Percentiles rank a stretch among this genome's conserved stretches.
Conservation (phyloP, 2,329 filamentous ascomycete species). For the Verticillium nonalfalfae region DNA sequence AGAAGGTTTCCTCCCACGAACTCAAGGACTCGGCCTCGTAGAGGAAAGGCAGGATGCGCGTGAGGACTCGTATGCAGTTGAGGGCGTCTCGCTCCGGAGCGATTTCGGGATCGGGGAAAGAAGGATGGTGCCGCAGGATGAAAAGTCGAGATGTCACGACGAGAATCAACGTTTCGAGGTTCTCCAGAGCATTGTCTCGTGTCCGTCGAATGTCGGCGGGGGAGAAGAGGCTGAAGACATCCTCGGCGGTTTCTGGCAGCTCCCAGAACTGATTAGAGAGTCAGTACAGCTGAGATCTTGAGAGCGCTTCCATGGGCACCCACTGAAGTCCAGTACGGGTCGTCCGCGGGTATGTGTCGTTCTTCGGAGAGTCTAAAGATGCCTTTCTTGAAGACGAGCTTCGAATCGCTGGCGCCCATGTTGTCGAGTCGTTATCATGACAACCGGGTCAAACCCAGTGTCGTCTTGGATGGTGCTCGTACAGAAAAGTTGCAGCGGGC, state of each 20-base stretch:
- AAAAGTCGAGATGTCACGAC: conserved; percentile 79
- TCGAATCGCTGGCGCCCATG: conserved; percentile 98
- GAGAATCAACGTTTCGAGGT: conserved; percentile 82
- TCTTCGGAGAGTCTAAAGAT: conserved; percentile 96
- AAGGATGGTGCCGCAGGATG: conserved; percentile 77
- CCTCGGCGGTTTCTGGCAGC: conserved; percentile 88
- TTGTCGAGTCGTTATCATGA: conserved; percentile 14
- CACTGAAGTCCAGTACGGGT: conserved; percentile 90
- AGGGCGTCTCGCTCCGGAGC: conserved; percentile 84
- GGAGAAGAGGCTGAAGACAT: conserved; percentile 94
- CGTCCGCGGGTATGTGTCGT: conserved; percentile 76
- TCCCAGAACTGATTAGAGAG: conserved; percentile 74
- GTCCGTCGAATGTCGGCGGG: conserved; percentile 82
- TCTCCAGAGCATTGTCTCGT: conserved; percentile 76
- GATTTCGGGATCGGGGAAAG: conserved; percentile 80
- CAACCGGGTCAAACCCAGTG: conserved; percentile 2
- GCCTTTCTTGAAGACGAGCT: conserved; percentile 97
- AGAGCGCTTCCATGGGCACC: conserved; percentile 24
- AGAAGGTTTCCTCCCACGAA: conserved; percentile 87
- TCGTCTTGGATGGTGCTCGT: neutral
- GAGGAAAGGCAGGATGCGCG: conserved; percentile 80
- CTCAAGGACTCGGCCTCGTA: conserved; percentile 83
- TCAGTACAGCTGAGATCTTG: neutral
- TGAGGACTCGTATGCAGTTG: conserved; percentile 90
- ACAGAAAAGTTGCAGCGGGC: neutral